Percentiles rank a stretch among this genome's conserved stretches.
Conservation (phyloP, 202 grass and related monocot genomes). For the Carex arenaria region DNA sequence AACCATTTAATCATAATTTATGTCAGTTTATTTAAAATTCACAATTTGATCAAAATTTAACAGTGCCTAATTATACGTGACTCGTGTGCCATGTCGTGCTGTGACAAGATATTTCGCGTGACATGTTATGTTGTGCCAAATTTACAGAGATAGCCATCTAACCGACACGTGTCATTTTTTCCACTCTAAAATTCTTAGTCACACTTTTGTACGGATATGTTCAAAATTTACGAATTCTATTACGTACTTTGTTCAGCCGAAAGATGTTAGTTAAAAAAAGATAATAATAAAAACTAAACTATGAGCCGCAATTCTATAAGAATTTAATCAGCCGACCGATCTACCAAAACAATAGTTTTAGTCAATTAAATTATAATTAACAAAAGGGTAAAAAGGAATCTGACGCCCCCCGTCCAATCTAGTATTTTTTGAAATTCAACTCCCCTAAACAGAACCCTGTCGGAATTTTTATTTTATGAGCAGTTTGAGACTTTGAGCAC, state of each 20-base stretch:
- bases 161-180: too few species aligned
- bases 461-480: background rate
- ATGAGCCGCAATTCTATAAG: constrained; percentile 10
- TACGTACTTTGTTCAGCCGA: constrained; percentile 8
- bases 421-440: constrained; percentile 18
- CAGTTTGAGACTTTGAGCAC: too few species aligned
- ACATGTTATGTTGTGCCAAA: too few species aligned
- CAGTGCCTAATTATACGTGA: too few species aligned
- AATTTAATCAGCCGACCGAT: background rate
- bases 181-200: too few species aligned
- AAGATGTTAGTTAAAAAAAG: background rate
- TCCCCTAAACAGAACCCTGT: background rate
- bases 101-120: too few species aligned
- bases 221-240: background rate
- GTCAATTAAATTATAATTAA: background rate
- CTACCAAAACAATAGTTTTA: background rate
- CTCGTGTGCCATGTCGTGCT: too few species aligned
- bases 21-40: too few species aligned
- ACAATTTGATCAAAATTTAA: too few species aligned
- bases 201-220: background rate
- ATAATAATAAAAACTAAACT: background rate
- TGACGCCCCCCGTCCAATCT: constrained; percentile 3
- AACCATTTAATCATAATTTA: too few species aligned
- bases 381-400: background rate
- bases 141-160: too few species aligned